Base-by-base conservation (phyloP, 2,329 filamentous ascomycete genomes). In the Colletotrichum sansevieriae region DNA sequence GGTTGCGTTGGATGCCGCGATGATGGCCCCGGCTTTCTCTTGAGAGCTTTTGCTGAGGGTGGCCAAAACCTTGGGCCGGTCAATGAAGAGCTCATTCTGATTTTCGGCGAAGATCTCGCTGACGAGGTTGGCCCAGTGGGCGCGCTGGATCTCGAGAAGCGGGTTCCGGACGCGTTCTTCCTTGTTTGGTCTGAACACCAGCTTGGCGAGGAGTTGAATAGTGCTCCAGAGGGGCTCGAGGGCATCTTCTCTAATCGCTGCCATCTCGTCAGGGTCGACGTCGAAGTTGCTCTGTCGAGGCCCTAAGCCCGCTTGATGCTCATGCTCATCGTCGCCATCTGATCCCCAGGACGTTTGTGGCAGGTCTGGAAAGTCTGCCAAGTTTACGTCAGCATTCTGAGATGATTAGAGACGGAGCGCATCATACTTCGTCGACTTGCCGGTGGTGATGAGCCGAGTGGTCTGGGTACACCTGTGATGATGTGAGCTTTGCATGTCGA, bases 1-100 rank as follows among this genome's bases (percentile, higher is more conserved):
- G 22, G 77, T 78, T 5, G 80, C 73, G 63, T 83, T 83, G 29
- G 77, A 78, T 33, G 74, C 72, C 4, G 74, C 76, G 15, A 80
- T 71, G 13, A 73, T 69, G 54, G 18, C 64, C n/a, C 54, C 29
- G 8, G 64, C 64, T n/a, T 43, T 55, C 8, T 7, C 39, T 15
- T 65, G 46, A 10, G 37, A n/a, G 18, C 57, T 22, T 33, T 58
- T 39, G 29, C 37, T 25, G 11, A 71, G 29, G 4, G 60, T 43
- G 18, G 61, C 52, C 29, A 70, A 57, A 11, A 59, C 51, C 7
- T 59, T 44, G 6, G 56, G 15, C 57, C 74, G 72, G 70, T 80
- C 73, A 25, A 82, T 73, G 52, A 81, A 77, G 0, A 73, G 72
- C 3, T 62, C 66, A 5, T 66, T 57, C 3, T 61, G 59, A 2